phyloP scores from a whole-genome alignment of 2,329 filamentous ascomycete genomes.

The Fusarium nelsonii region DNA sequence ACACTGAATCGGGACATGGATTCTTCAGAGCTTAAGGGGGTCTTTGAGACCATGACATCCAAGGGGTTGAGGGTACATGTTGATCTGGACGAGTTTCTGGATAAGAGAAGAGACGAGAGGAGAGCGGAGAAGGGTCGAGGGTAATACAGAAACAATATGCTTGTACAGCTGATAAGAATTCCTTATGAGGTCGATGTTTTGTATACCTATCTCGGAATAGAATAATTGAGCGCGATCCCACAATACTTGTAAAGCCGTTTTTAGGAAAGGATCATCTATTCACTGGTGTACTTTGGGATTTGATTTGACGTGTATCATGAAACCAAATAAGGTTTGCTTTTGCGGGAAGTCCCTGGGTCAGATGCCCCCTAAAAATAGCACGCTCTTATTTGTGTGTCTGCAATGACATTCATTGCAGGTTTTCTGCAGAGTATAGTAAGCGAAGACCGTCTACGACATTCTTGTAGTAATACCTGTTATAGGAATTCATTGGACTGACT shows the following conservation, averaged over 20 bases:
- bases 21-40: constrained; percentile 61
- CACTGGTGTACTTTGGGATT: background rate
- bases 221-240: too few relatives aligned
- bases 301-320: background rate
- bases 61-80: constrained; percentile 65
- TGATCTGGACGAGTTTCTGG: constrained; percentile 64
- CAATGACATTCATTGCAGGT: background rate
- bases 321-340: background rate
- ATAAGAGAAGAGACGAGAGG: constrained; percentile 49
- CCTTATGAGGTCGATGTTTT: too few relatives aligned
- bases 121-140: constrained; percentile 15
- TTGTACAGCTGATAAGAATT: background rate
- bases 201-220: background rate
- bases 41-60: constrained; percentile 61
- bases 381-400: background rate
- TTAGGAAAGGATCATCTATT: background rate
- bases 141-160: background rate
- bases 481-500: background rate
- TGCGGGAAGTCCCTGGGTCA: background rate
- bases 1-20: constrained; percentile 60
- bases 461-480: too few relatives aligned
- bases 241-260: background rate
- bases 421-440: background rate
- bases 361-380: constrained; percentile 9
- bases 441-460: background rate